phyloP scores from a whole-genome alignment of 2,329 filamentous ascomycete species.

The Camillea tinctor region DNA sequence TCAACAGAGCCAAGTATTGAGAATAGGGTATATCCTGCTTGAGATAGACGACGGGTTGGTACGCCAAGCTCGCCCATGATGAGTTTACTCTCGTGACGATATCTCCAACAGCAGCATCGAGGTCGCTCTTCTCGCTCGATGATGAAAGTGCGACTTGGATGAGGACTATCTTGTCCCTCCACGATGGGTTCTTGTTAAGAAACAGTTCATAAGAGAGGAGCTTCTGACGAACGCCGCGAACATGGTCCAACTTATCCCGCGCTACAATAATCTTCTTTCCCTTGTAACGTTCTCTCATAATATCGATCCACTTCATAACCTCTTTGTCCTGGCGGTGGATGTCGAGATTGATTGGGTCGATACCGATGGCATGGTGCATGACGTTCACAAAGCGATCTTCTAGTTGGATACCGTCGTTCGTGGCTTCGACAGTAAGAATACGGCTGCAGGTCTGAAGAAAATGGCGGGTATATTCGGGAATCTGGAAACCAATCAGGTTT shows the following conservation, averaged over 20 bases:
- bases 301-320: conserved; percentile 75
- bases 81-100: conserved; percentile 95
- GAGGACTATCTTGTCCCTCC: conserved; percentile 82
- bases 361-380: conserved; percentile 81
- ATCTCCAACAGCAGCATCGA: conserved; percentile 85
- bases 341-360: conserved; percentile 76
- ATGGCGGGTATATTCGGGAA: conserved; percentile 87
- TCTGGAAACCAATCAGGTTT: conserved; percentile 91
- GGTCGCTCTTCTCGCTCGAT: conserved; percentile 80
- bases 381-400: conserved; percentile 94
- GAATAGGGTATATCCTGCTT: conserved; percentile 93
- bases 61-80: conserved; percentile 82
- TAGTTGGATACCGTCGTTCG: conserved; percentile 81
- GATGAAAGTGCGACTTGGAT: conserved; percentile 95
- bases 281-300: conserved; percentile 79
- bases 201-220: conserved; percentile 90
- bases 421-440: conserved; percentile 85
- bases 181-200: conserved; percentile 88
- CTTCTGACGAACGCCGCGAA: conserved; percentile 91
- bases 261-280: conserved; percentile 90
- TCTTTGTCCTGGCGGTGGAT: conserved; percentile 68
- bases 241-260: conserved; percentile 89
- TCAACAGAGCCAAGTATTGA: conserved; percentile 88
- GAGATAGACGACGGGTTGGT: conserved; percentile 89
- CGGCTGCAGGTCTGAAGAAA: conserved; percentile 96